These are phyloP conservation scores for Lactifluus subvellereus DNA, from an alignment of 768 basidiomycete species.

Conservation along the genomic window DNA sequence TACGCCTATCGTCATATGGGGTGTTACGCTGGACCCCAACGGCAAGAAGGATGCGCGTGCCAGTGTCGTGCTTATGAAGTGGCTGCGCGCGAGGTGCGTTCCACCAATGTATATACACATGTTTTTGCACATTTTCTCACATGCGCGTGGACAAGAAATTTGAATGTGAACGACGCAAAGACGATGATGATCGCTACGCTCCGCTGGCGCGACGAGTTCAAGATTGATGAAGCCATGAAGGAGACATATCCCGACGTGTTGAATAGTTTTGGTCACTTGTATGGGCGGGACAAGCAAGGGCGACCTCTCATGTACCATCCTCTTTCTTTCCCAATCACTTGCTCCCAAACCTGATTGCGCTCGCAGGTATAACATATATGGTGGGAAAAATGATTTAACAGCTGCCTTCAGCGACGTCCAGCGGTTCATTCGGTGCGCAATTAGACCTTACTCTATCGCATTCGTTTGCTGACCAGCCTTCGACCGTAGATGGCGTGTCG, in stretches of 20 bases:
- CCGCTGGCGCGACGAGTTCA: slow-evolving; percentile 64
- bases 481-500: slow-evolving; percentile 63
- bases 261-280: slow-evolving; percentile 55
- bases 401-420: slow-evolving; percentile 72
- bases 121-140: neutral
- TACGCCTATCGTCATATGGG: slow-evolving; percentile 59
- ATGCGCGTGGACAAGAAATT: slow-evolving; percentile 35
- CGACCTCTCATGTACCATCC: slow-evolving; percentile 60
- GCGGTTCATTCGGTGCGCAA: slow-evolving; percentile 61
- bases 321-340: neutral
- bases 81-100: slow-evolving; percentile 66
- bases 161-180: slow-evolving; percentile 48
- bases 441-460: neutral
- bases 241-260: slow-evolving; percentile 38
- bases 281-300: slow-evolving; percentile 65
- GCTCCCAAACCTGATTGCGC: neutral
- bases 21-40: slow-evolving; percentile 59
- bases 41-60: slow-evolving; percentile 52
- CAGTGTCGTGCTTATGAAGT: slow-evolving; percentile 77
- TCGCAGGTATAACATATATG: slow-evolving; percentile 72
- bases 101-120: neutral
- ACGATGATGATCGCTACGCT: slow-evolving; percentile 66
- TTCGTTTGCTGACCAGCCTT: neutral
- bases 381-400: slow-evolving; percentile 57
- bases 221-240: slow-evolving; percentile 51